Conservation (phyloP, 2,329 filamentous ascomycete species). For the Calonectria pseudoturangicola region DNA sequence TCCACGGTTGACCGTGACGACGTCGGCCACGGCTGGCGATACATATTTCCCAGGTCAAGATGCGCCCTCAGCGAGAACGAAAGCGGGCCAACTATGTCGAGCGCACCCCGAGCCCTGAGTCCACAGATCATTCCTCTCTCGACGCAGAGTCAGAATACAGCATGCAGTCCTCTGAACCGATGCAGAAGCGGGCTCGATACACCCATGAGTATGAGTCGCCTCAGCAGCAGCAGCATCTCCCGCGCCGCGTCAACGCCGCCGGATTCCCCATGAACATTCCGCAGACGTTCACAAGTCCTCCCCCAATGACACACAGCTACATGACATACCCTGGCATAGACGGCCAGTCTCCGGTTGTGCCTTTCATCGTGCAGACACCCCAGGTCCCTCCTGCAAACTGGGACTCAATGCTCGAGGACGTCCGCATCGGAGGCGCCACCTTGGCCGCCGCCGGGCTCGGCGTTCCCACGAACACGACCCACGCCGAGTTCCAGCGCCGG, state of each 20-base stretch:
- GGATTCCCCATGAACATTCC: constrained; percentile 15
- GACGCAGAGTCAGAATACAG: constrained; percentile 6
- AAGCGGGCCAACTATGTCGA: constrained; percentile 25
- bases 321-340: neutral
- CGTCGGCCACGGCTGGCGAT: constrained; percentile 2
- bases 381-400: neutral
- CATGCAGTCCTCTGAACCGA: constrained; percentile 14
- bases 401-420: neutral
- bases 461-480: constrained; percentile 43
- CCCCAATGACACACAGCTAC: neutral
- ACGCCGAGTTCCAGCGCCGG: constrained; percentile 47
- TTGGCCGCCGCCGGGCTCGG: constrained; percentile 45
- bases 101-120: constrained; percentile 18
- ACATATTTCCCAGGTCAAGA: constrained; percentile 4
- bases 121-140: constrained; percentile 13
- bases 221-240: constrained; percentile 14
- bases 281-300: constrained; percentile 10
- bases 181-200: constrained; percentile 3
- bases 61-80: constrained; percentile 23
- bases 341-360: neutral
- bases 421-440: constrained; percentile 2
- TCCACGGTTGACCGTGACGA: constrained; percentile 2
- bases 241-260: neutral
- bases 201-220: constrained; percentile 5
- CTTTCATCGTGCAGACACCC: neutral